These are phyloP conservation scores for Leucaena leucocephala DNA, from an alignment of 306 rosid genomes.

Conservation along the genomic window DNA sequence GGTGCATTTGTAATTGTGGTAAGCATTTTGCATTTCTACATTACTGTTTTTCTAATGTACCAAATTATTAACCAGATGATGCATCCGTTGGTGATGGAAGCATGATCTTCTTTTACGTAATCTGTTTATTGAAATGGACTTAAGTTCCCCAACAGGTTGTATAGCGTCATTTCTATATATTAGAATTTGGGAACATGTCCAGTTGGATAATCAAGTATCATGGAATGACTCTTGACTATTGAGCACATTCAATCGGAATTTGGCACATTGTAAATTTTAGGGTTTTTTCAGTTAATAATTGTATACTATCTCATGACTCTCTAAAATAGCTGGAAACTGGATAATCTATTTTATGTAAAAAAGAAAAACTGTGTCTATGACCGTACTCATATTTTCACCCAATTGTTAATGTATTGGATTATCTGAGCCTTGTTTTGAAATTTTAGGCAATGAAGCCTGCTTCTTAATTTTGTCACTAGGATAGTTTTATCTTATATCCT, in stretches of 20 bases:
- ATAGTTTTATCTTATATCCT: slow-evolving; percentile 1
- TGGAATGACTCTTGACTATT: not conserved
- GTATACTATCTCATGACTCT: not conserved
- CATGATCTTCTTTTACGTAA: not conserved
- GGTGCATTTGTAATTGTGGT: slow-evolving; percentile 98
- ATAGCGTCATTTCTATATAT: not conserved
- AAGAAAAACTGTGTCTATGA: not conserved
- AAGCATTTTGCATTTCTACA: slow-evolving; percentile 46
- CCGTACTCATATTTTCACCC: slow-evolving; percentile 17
- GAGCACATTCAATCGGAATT: not conserved
- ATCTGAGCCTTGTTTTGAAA: slow-evolving; percentile 6
- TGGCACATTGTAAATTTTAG: not conserved
- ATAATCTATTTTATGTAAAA: not conserved
- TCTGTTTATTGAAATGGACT: not conserved
- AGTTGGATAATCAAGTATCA: not conserved
- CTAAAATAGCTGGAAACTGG: not conserved
- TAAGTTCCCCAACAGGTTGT: not conserved
- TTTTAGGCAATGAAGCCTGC: slow-evolving; percentile 8
- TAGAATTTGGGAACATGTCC: not conserved
- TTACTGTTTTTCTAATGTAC: slow-evolving; percentile 12
- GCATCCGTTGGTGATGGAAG: slow-evolving; percentile 19
- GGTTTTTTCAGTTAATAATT: not conserved
- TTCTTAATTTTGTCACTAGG: not conserved
- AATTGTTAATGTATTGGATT: slow-evolving; percentile 20
- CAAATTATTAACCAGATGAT: not conserved